These are phyloP conservation scores for Yamadazyma tumulicola DNA, from an alignment of 805 yeast genomes.

Conservation along the genomic window DNA sequence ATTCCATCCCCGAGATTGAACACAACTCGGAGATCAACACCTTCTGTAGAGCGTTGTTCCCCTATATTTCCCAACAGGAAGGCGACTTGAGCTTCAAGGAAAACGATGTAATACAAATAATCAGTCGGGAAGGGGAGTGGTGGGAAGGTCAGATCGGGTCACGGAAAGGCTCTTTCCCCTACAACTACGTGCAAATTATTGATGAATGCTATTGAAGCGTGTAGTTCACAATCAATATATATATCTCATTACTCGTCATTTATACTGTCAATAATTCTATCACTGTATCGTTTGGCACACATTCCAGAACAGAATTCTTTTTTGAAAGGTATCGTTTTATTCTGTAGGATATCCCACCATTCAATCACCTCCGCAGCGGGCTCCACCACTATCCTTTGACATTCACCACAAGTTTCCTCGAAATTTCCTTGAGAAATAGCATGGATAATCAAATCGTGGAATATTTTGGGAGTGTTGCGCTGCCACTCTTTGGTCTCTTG, in stretches of 20 bases:
- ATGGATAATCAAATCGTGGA: constrained; percentile 44
- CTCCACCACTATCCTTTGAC: constrained; percentile 47
- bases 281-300: constrained; percentile 34
- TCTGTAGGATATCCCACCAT: constrained; percentile 63
- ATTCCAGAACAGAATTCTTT: constrained; percentile 53
- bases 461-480: constrained; percentile 39
- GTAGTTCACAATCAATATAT: constrained; percentile 1
- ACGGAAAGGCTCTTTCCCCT: constrained; percentile 23
- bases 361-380: constrained; percentile 58
- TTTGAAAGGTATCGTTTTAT: constrained; percentile 49
- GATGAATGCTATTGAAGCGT: not conserved
- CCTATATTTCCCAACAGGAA: constrained; percentile 29
- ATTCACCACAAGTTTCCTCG: constrained; percentile 52
- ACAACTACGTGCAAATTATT: constrained; percentile 22
- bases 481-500: constrained; percentile 57
- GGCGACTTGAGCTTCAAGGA: constrained; percentile 42
- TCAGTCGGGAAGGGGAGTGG: constrained; percentile 31
- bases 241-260: not conserved
- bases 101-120: constrained; percentile 42
- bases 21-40: no score
- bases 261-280: no score
- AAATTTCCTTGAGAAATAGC: constrained; percentile 52
- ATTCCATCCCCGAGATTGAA: no score
- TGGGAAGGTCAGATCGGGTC: constrained; percentile 34
- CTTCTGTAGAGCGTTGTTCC: constrained; percentile 38